Base-by-base conservation (phyloP, 2,329 filamentous ascomycete species). In the Sporothrix sp. region DNA sequence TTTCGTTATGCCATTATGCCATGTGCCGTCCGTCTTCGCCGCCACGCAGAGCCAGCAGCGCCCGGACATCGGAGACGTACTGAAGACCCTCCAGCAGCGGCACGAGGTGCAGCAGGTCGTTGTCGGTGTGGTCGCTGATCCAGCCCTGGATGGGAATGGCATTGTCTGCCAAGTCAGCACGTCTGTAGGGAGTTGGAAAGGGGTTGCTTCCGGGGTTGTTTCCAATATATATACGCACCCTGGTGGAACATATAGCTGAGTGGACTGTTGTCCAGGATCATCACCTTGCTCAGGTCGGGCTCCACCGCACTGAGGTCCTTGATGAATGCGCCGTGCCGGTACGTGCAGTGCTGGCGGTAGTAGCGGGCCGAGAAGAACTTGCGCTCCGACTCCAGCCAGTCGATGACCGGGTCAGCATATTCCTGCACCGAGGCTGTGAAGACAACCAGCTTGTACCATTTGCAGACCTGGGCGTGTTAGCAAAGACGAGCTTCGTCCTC, bases 191-290 rank as follows among this genome's bases (percentile, higher is more conserved):
- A n/a, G n/a, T n/a, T n/a, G n/a, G n/a, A n/a, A n/a, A n/a, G n/a
- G n/a, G n/a, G n/a, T n/a, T n/a, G n/a, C n/a, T n/a, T n/a, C n/a
- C n/a, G n/a, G n/a, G n/a, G n/a, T n/a, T n/a, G n/a, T n/a, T n/a
- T n/a, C n/a, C n/a, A 16, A 14, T 39, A 9, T 11, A n/a, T 4
- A 11, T 32, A 64, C 78, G 63, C 71, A 93, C 93, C 91, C 82
- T 95, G 89, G 65, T 97, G 91, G 69, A 97, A 97, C 70, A 96
- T 87, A 70, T 97, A 98, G 71, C 90, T 96, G 73, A 96, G 80
- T 50, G 93, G 93, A 67, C 89, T 96, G 65, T 98, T 98, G 71
- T 98, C 93, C 67, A 98, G 74, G 65, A 98, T 98, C 85, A 97
- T 95, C 54, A 98, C 93, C 69, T 89, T 94, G 70, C 90, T 96